A percentile compares a stretch with the other conserved stretches of the same genome.
Conservation (phyloP, 139 green algal species). For the Chlorella ohadii region DNA sequence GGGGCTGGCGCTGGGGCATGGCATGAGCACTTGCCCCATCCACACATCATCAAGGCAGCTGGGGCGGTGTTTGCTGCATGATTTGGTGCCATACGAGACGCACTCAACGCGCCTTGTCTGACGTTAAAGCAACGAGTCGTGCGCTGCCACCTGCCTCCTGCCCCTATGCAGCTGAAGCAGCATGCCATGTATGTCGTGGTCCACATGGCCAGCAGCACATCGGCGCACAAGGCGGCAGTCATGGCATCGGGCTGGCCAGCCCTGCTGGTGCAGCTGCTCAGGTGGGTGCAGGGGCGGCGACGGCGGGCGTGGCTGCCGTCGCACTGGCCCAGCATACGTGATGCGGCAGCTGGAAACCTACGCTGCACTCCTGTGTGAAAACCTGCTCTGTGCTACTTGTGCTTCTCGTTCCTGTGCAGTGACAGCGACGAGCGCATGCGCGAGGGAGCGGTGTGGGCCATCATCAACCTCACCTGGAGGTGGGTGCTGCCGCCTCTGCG, state of each 20-base stretch:
- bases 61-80: neutral
- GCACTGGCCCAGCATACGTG: too few species aligned
- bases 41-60: too few species aligned
- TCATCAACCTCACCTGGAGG: conserved; percentile 49
- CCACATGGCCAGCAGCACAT: conserved; percentile 38
- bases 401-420: neutral
- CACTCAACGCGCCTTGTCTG: too few species aligned
- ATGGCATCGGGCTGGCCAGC: conserved; percentile 16
- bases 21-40: too few species aligned
- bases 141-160: neutral
- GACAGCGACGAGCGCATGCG: conserved; percentile 17
- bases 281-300: too few species aligned
- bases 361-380: too few species aligned
- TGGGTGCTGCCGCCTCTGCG: neutral
- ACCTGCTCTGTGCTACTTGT: neutral
- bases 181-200: conserved; percentile 39
- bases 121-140: too few species aligned
- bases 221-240: conserved; percentile 26
- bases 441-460: conserved; percentile 42
- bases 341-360: too few species aligned
- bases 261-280: conserved; percentile 23
- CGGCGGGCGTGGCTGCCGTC: neutral
- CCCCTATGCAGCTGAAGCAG: conserved; percentile 16
- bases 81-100: neutral
- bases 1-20: neutral